phyloP scores from a whole-genome alignment of 257 asterid genomes.

The Gynochthodes officinalis region DNA sequence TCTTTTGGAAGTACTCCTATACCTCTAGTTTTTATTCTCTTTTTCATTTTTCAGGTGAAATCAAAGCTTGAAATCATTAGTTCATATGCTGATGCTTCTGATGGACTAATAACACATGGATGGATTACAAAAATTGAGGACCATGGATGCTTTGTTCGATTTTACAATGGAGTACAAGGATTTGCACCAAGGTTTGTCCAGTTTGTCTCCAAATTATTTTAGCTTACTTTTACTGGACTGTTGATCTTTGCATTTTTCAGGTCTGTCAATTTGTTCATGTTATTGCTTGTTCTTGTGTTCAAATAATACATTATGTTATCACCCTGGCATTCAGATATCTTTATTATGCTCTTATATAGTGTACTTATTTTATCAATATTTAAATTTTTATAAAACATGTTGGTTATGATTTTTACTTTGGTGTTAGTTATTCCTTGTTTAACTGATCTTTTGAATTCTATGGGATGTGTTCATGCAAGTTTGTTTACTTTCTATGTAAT shows the following conservation, averaged over 20 bases:
- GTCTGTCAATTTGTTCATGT: background rate
- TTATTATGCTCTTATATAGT: background rate
- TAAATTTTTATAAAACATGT: background rate
- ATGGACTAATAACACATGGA: slow-evolving; percentile 87
- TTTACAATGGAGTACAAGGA: slow-evolving; percentile 96
- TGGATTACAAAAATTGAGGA: slow-evolving; percentile 94
- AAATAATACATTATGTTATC: background rate
- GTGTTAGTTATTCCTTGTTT: background rate
- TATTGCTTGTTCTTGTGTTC: background rate
- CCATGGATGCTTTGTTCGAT: slow-evolving; percentile 97
- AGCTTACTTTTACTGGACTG: background rate
- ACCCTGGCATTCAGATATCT: background rate
- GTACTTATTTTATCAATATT: background rate
- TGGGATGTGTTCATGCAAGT: background rate
- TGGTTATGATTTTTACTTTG: background rate
- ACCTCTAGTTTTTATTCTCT: background rate
- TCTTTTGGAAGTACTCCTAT: background rate
- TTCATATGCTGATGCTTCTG: slow-evolving; percentile 78
- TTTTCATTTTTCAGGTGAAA: slow-evolving; percentile 51
- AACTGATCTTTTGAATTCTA: background rate
- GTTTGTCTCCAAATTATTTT: background rate
- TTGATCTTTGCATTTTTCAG: background rate
- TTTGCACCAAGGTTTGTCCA: slow-evolving; percentile 76
- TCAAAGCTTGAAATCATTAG: slow-evolving; percentile 77
- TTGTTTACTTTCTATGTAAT: background rate